phyloP scores from a whole-genome alignment of 2,329 filamentous ascomycete genomes.

The Chaetomiaceae sp. region DNA sequence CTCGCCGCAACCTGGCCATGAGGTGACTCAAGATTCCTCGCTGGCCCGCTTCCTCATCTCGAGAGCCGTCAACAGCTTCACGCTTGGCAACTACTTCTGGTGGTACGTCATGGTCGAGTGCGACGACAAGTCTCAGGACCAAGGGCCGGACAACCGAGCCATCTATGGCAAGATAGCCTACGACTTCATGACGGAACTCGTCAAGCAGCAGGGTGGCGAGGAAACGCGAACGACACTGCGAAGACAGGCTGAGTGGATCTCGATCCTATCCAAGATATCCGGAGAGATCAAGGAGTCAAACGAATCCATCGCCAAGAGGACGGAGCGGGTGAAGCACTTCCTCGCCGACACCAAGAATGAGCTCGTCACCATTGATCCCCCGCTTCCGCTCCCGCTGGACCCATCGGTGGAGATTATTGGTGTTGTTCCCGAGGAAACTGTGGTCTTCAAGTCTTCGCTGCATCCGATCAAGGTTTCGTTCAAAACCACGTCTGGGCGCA shows the following conservation, averaged over 20 bases:
- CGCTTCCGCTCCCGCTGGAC: conserved; percentile 82
- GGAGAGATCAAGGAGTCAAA: conserved; percentile 79
- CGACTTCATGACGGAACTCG: conserved; percentile 88
- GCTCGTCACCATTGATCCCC: conserved; percentile 73
- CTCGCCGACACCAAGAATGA: conserved; percentile 89
- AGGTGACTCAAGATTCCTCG: conserved; percentile 69
- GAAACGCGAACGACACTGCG: conserved; percentile 72
- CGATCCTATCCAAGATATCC: conserved; percentile 81
- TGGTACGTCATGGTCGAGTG: conserved; percentile 99
- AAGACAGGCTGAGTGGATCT: conserved; percentile 84
- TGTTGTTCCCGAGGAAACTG: conserved; percentile 75
- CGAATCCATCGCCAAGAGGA: conserved; percentile 73
- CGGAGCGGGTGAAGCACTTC: conserved; percentile 77
- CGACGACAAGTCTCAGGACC: conserved; percentile 74
- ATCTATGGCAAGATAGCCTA: conserved; percentile 92
- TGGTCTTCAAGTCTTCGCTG: conserved; percentile 92
- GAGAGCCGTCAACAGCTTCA: conserved; percentile 80
- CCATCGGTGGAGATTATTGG: conserved; percentile 75
- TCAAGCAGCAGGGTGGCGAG: conserved; percentile 63
- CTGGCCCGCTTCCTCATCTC: conserved; percentile 85
- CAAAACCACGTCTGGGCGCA: conserved; percentile 68
- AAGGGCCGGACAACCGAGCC: conserved; percentile 68
- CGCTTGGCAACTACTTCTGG: conserved; percentile 89
- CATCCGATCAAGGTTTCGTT: conserved; percentile 90
- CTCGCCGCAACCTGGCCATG: conserved; percentile 54